Percentiles rank a stretch among this genome's conserved stretches.
phyloP scores from a whole-genome alignment of 352 stramenopile species.

The Phytophthora pisi region DNA sequence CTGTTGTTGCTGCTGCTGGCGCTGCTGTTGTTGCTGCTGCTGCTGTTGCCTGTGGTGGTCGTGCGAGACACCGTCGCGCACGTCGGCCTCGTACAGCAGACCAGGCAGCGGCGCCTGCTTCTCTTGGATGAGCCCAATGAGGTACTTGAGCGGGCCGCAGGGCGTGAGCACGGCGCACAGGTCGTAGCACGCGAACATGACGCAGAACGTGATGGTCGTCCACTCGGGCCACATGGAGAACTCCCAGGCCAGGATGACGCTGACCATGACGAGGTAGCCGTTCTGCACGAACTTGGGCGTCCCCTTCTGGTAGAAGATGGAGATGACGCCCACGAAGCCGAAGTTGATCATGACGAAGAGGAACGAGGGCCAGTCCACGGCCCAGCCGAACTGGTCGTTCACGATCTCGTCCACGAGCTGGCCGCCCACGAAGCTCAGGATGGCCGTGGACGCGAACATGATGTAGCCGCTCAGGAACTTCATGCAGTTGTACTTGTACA shows the following conservation, averaged over 20 bases:
- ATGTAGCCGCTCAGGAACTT: constrained; percentile 86
- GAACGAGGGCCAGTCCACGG: constrained; percentile 79
- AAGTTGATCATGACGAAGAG: constrained; percentile 93
- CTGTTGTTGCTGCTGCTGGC: constrained; percentile 18
- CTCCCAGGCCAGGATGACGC: constrained; percentile 97
- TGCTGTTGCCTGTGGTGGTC: constrained; percentile 38
- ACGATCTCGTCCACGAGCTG: constrained; percentile 86
- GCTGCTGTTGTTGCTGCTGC: constrained; percentile 19
- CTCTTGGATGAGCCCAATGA: constrained; percentile 93
- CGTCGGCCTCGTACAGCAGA: constrained; percentile 96
- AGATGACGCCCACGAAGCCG: constrained; percentile 86
- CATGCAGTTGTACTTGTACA: constrained; percentile 92
- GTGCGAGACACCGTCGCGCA: constrained; percentile 75
- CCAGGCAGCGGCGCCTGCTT: constrained; percentile 91
- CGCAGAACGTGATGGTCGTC: constrained; percentile 91
- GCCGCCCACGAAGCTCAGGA: constrained; percentile 87
- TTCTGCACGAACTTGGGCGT: constrained; percentile 91
- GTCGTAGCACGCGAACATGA: constrained; percentile 98
- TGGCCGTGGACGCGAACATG: constrained; percentile 88
- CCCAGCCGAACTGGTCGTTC: constrained; percentile 74
- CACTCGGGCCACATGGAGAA: constrained; percentile 96
- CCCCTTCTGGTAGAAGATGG: constrained; percentile 92
- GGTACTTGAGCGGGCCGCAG: constrained; percentile 95
- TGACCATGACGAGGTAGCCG: constrained; percentile 94
- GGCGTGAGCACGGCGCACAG: constrained; percentile 98